Evolutionary conservation across 2,329 filamentous ascomycete genomes (phyloP), one percentile per base, ranked within the genome.

Genomic region (Lachnellula suecica): DNA sequence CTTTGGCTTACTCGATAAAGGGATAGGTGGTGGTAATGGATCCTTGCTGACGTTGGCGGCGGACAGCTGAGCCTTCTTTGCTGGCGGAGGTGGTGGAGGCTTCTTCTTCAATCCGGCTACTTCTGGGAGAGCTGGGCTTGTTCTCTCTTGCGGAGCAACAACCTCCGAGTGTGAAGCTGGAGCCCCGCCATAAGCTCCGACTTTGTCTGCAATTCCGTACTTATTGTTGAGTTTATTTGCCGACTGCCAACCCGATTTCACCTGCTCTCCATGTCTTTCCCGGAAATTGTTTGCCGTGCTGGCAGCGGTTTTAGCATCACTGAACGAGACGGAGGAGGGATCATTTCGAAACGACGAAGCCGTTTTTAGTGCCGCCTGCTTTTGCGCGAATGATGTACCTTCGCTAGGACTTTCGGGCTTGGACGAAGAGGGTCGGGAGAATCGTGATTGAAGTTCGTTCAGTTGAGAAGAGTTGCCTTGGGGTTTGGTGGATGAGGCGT

Each of bases 221-320:
- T 67, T 67, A 4, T 47, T 58, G 46, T 69, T 67, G 29, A 67
- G 22, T 35, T 64, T 66, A 50, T 67, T 68, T 17, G 65, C 67
- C 6, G 66, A 63, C 58, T 76, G 71, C 68, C 73, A 79, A 2
- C 81, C 81, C 13, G 74, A 69, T 13, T 77, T 74, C 13, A 82
- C 78, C 61, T 84, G 79, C 38, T 83, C 81, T 2, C 79, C 78
- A 61, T 86, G 82, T 34, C 79, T 70, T 61, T 84, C 77, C 41
- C 79, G 76, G 62, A 85, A 83, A 61, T 81, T 81, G 35, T 76
- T 82, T 42, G 76, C 76, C 23, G 77, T 82, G 20, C 72, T 74
- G 17, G 77, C 80, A 42, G 78, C 75, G 45, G 67, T 69, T 52
- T 71, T 73, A 15, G 76, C 70, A 65, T 84, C 77, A 37, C 74